Conservation (phyloP, 2,329 filamentous ascomycete species). For the Neopestalotiopsis rosae region DNA sequence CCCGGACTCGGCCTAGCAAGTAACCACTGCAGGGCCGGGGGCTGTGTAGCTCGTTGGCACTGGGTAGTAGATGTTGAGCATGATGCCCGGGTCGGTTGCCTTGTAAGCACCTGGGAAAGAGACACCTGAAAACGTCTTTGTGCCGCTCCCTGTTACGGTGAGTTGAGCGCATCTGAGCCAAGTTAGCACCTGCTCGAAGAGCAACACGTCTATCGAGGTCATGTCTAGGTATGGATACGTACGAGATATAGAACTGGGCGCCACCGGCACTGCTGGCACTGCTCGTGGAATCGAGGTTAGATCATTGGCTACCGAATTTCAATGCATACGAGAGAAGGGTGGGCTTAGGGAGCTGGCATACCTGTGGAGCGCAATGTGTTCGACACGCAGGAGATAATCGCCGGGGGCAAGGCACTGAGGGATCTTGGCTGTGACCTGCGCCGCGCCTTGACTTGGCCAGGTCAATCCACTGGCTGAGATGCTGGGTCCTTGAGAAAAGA, state of each 20-base stretch:
- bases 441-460: slow-evolving; percentile 47
- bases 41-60: slow-evolving; percentile 33
- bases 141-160: slow-evolving; percentile 48
- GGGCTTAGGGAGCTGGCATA: neutral
- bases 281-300: slow-evolving; percentile 1
- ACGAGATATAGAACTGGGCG: slow-evolving; percentile 51
- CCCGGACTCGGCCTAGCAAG: slow-evolving; percentile 8
- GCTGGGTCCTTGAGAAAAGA: slow-evolving; percentile 47
- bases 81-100: slow-evolving; percentile 37
- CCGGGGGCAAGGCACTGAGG: slow-evolving; percentile 51
- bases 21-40: slow-evolving; percentile 30
- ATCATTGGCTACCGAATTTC: neutral
- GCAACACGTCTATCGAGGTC: neutral
- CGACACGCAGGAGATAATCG: slow-evolving; percentile 54
- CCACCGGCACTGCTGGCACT: slow-evolving; percentile 44
- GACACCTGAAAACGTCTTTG: slow-evolving; percentile 32
- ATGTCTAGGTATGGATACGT: slow-evolving; percentile 22
- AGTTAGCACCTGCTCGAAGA: neutral
- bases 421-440: slow-evolving; percentile 45
- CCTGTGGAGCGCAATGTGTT: slow-evolving; percentile 53
- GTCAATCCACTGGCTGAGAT: slow-evolving; percentile 41
- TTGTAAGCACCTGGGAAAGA: slow-evolving; percentile 43
- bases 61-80: slow-evolving; percentile 40
- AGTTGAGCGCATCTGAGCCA: slow-evolving; percentile 36
- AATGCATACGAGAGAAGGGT: neutral